Conservation (phyloP, 2,329 filamentous ascomycete genomes). For the Arachnomyces sp. region DNA sequence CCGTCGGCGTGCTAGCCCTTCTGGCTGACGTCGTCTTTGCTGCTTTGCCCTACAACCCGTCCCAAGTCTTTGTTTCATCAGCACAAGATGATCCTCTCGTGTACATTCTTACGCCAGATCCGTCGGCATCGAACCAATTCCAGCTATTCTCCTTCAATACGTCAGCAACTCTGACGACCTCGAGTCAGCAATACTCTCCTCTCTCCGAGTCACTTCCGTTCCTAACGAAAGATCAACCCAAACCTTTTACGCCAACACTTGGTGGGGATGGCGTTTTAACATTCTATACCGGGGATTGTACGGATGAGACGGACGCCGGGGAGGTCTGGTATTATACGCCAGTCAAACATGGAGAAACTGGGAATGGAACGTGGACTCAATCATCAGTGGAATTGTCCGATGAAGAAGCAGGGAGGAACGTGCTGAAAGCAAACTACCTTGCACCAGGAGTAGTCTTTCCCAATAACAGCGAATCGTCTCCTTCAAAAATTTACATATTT, state of each 20-base stretch:
- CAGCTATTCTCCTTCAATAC: slow-evolving; percentile 11
- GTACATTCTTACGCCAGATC: slow-evolving; percentile 9
- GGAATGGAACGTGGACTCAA: slow-evolving; percentile 51
- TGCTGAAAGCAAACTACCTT: slow-evolving; percentile 47
- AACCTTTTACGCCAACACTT: slow-evolving; percentile 61
- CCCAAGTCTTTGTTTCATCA: slow-evolving; percentile 10
- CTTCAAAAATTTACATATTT: slow-evolving; percentile 62
- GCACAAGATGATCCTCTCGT: slow-evolving; percentile 6
- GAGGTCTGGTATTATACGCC: slow-evolving; percentile 10
- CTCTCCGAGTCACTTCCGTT: slow-evolving; percentile 50
- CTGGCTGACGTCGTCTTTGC: neutral
- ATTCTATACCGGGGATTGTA: slow-evolving; percentile 68
- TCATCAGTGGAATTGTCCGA: slow-evolving; percentile 25
- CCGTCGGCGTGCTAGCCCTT: slow-evolving; percentile 4
- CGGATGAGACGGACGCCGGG: slow-evolving; percentile 22
- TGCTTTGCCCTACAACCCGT: slow-evolving; percentile 13
- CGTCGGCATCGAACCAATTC: slow-evolving; percentile 7
- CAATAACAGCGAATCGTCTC: slow-evolving; percentile 35
- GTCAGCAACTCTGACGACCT: slow-evolving; percentile 14
- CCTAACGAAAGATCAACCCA: slow-evolving; percentile 40
- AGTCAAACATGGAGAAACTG: slow-evolving; percentile 36
- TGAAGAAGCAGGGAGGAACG: slow-evolving; percentile 24
- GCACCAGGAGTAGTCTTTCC: slow-evolving; percentile 62
- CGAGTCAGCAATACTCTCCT: slow-evolving; percentile 42
- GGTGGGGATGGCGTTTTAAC: slow-evolving; percentile 61